Percentiles rank a stretch among this genome's conserved stretches.
Evolutionary conservation across 139 green algal genomes (phyloP).

Genomic region (Cymbomonas tetramitiformis): DNA sequence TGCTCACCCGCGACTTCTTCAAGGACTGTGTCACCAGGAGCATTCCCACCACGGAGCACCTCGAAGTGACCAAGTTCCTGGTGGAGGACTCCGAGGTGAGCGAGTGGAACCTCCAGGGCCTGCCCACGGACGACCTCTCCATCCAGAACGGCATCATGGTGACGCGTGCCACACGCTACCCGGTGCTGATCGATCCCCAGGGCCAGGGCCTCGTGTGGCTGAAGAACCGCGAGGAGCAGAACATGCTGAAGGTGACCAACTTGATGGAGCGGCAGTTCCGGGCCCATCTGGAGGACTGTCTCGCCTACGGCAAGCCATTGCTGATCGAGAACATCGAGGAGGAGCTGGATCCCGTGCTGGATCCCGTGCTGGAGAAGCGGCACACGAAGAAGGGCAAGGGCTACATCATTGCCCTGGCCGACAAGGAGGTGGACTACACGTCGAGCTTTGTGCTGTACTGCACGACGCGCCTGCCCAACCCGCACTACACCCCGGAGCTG

Average conservation of each 20-base stretch:
- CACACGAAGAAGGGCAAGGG: slow-evolving; percentile 51
- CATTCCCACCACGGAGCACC: slow-evolving; percentile 52
- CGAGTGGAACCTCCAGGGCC: slow-evolving; percentile 74
- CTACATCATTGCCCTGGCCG: slow-evolving; percentile 49
- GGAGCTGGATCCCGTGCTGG: slow-evolving; percentile 78
- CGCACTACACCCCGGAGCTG: slow-evolving; percentile 82
- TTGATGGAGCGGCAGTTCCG: slow-evolving; percentile 75
- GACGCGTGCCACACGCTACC: slow-evolving; percentile 62
- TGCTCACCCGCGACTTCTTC: slow-evolving; percentile 65
- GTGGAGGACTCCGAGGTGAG: slow-evolving; percentile 74
- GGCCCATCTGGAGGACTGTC: slow-evolving; percentile 76
- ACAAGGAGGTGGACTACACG: slow-evolving; percentile 83
- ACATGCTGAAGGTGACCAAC: slow-evolving; percentile 61
- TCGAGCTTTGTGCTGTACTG: slow-evolving; percentile 74
- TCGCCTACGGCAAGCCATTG: slow-evolving; percentile 70
- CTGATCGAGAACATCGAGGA: slow-evolving; percentile 91
- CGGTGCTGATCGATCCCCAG: slow-evolving; percentile 82
- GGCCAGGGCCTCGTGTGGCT: slow-evolving; percentile 66
- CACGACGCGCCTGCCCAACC: slow-evolving; percentile 79
- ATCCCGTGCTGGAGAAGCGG: slow-evolving; percentile 73
- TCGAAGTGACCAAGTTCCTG: slow-evolving; percentile 61
- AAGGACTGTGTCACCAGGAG: slow-evolving; percentile 46
- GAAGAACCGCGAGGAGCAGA: slow-evolving; percentile 61
- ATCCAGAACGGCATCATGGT: slow-evolving; percentile 91
- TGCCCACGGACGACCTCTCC: slow-evolving; percentile 81